These are phyloP conservation scores for Mycena rosella DNA, from an alignment of 768 basidiomycete species.

Conservation along the genomic window DNA sequence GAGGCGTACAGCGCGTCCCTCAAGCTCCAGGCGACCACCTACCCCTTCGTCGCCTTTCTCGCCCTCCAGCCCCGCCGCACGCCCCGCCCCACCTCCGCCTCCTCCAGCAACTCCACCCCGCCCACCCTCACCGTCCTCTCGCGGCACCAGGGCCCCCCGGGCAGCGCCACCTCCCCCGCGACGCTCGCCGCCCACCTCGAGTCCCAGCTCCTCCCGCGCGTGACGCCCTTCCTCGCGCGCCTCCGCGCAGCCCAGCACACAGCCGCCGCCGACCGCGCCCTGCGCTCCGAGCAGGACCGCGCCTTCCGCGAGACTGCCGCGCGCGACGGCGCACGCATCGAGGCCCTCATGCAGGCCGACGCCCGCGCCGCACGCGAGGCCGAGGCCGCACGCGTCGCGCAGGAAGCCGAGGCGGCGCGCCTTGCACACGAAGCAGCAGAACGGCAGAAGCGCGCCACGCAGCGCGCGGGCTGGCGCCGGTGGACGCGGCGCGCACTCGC, in stretches of 20 bases:
- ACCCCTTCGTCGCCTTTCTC: slow-evolving; percentile 93
- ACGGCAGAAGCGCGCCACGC: slow-evolving; percentile 48
- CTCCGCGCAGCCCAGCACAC: slow-evolving; percentile 65
- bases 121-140: slow-evolving; percentile 86
- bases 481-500: slow-evolving; percentile 69
- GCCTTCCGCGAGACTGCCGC: slow-evolving; percentile 77
- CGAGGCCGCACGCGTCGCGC: slow-evolving; percentile 45
- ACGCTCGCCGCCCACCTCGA: slow-evolving; percentile 76
- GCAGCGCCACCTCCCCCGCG: slow-evolving; percentile 71
- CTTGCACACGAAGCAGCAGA: slow-evolving; percentile 52
- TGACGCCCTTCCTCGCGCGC: slow-evolving; percentile 78
- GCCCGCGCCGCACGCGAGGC: slow-evolving; percentile 51
- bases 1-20: slow-evolving; percentile 77
- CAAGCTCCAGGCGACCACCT: slow-evolving; percentile 89
- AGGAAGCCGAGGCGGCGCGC: slow-evolving; percentile 48
- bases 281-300: slow-evolving; percentile 86
- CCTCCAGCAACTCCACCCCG: slow-evolving; percentile 42
- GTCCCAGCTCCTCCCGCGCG: slow-evolving; percentile 83
- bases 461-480: slow-evolving; percentile 66
- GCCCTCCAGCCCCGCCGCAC: slow-evolving; percentile 83
- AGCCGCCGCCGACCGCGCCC: slow-evolving; percentile 64
- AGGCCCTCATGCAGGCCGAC: slow-evolving; percentile 61
- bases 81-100: slow-evolving; percentile 47
- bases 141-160: slow-evolving; percentile 79
- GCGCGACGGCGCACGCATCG: slow-evolving; percentile 78